Evolutionary conservation across 2,329 filamentous ascomycete genomes (phyloP).

Genomic region (Cladosporium velox): DNA sequence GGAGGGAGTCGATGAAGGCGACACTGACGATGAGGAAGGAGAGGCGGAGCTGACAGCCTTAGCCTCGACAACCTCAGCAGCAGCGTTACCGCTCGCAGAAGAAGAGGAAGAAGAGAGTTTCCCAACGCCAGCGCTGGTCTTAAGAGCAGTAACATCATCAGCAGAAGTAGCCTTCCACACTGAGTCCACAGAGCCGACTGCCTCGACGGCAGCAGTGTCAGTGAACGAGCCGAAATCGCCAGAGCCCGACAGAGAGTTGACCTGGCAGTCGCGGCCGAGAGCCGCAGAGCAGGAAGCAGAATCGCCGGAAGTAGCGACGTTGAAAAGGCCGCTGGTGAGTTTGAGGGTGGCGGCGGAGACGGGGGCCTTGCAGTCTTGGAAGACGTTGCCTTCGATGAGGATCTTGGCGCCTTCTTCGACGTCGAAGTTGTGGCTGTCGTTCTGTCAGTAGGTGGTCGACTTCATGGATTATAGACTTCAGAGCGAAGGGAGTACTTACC

Average conservation of each 20-base stretch:
- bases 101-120: constrained; percentile 23
- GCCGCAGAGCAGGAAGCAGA: constrained; percentile 21
- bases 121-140: constrained; percentile 51
- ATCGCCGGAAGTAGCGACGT: constrained; percentile 26
- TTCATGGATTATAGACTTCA: background rate
- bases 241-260: constrained; percentile 44
- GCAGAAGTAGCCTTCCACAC: constrained; percentile 53
- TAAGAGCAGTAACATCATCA: constrained; percentile 37
- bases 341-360: constrained; percentile 39
- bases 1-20: background rate
- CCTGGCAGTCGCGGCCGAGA: constrained; percentile 54
- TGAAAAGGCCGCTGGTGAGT: constrained; percentile 43
- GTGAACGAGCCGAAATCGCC: constrained; percentile 24
- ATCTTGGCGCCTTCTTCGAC: constrained; percentile 43
- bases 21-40: background rate
- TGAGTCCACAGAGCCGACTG: constrained; percentile 49
- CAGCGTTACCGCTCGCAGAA: background rate
- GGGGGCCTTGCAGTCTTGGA: constrained; percentile 55
- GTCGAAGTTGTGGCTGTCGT: constrained; percentile 58
- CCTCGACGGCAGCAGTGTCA: constrained; percentile 51
- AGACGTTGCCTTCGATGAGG: constrained; percentile 60
- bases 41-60: background rate
- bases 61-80: background rate
- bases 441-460: background rate
- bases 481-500: constrained; percentile 24